Evolutionary conservation across 1,139 yeast species (phyloP).

Genomic region (Petasospora fabianii): DNA sequence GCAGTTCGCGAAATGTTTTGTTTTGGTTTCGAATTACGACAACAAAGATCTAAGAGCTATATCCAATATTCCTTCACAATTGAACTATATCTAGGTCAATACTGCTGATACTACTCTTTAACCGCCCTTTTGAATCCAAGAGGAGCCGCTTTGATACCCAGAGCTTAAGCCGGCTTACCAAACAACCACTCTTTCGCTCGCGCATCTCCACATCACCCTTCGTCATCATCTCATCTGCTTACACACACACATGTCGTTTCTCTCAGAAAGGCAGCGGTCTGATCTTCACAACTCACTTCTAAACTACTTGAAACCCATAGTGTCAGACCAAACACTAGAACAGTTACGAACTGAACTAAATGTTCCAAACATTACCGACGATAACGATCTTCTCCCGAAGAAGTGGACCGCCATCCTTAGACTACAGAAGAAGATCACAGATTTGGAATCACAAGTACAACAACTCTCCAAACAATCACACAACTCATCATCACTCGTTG

Average conservation of each 20-base stretch:
- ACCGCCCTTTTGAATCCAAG: no score
- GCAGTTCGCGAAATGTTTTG: not conserved
- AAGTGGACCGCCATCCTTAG: slow-evolving; percentile 89
- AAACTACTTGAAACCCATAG: slow-evolving; percentile 45
- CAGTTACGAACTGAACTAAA: slow-evolving; percentile 19
- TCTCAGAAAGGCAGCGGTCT: slow-evolving; percentile 47
- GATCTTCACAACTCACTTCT: slow-evolving; percentile 56
- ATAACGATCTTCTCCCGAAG: slow-evolving; percentile 56
- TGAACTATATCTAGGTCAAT: not conserved
- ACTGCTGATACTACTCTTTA: no score
- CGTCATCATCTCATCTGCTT: not conserved
- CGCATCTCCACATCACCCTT: not conserved
- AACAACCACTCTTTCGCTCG: no score
- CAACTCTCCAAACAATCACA: slow-evolving; percentile 18
- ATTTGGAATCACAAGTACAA: slow-evolving; percentile 36
- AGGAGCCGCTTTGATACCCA: no score
- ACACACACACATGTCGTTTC: slow-evolving; percentile 29
- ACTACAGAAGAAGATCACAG: slow-evolving; percentile 71
- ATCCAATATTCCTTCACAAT: no score
- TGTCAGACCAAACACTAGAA: slow-evolving; percentile 16
- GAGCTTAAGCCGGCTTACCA: no score
- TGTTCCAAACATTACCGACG: slow-evolving; percentile 21
- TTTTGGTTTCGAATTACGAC: not conserved
- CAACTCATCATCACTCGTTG: not conserved
- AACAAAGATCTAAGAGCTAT: not conserved